Conservation (phyloP, 306 rosid genomes). For the Vigna nakashimae region DNA sequence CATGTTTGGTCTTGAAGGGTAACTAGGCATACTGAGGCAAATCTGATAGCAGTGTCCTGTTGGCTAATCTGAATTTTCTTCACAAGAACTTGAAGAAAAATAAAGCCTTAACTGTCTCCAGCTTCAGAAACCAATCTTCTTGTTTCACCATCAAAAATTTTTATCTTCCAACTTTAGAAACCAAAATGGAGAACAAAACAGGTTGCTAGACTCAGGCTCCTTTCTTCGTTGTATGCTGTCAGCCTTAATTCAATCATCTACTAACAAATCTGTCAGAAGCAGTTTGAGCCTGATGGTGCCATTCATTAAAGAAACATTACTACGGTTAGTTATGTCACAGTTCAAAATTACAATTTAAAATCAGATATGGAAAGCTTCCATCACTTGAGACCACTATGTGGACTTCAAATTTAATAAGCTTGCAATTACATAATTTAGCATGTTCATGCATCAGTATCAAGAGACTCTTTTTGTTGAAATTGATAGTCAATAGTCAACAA, state of each 20-base stretch:
- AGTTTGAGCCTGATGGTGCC: slow-evolving; percentile 58
- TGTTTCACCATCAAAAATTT: slow-evolving; percentile 27
- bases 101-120: slow-evolving; percentile 14
- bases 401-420: slow-evolving; percentile 25
- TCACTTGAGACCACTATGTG: slow-evolving; percentile 31
- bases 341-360: slow-evolving; percentile 34
- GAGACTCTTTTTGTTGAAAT: slow-evolving; percentile 12
- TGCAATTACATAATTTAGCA: slow-evolving; percentile 31
- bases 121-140: slow-evolving; percentile 5
- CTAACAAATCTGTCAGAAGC: slow-evolving; percentile 45
- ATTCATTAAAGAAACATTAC: slow-evolving; percentile 39
- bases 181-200: slow-evolving; percentile 24
- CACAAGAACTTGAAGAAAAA: slow-evolving; percentile 34
- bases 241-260: slow-evolving; percentile 47
- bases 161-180: slow-evolving; percentile 33
- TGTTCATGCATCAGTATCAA: slow-evolving; percentile 27
- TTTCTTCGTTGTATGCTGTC: slow-evolving; percentile 39
- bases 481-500: slow-evolving; percentile 10
- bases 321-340: slow-evolving; percentile 15
- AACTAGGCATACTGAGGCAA: slow-evolving; percentile 33
- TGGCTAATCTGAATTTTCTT: slow-evolving; percentile 41
- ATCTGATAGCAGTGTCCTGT: slow-evolving; percentile 15
- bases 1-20: slow-evolving; percentile 9
- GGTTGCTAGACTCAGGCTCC: slow-evolving; percentile 29
- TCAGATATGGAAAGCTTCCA: slow-evolving; percentile 17